Evolutionary conservation across 768 basidiomycete species (phyloP), one percentile per base, ranked within the genome.

Genomic region (Russula brevipes): DNA sequence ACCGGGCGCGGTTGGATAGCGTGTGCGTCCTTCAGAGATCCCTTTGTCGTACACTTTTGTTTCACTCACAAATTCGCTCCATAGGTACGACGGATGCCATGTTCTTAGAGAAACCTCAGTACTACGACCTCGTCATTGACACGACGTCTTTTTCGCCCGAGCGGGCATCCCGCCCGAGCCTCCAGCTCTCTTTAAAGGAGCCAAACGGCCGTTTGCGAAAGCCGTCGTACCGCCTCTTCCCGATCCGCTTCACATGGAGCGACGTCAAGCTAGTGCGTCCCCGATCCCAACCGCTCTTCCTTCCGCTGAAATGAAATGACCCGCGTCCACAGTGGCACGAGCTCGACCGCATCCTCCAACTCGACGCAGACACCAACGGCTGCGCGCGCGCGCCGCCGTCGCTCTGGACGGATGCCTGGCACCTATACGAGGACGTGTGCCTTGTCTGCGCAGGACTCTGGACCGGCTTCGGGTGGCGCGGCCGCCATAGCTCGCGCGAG

Each of bases 401-500:
- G 24, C 17, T 56, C 8, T 90, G 88, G 87, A 80, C 84, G 14
- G 91, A 91, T 65, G 81, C 82, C 8, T 91, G 89, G 89, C 82
- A 83, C 31, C 77, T 92, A 12, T 94, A 93, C 68, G 91, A 94
- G 73, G 91, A 93, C 63, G 86, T 88, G 24, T 93, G 91, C 65
- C 77, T 91, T 45, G 78, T 91, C 50, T 92, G 91, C 69, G 91
- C 89, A 0, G 84, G 88, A 3, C 78, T 91, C n/a, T 92, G 89
- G 89, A 81, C 86, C 69, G 87, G 59, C 24, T 24, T 35, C 24
- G 3, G 81, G 3, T 88, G 80, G 84, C 78, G 85, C 35, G 76
- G 77, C 39, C 79, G 81, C 60, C 79, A 82, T 0, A 66, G 73
- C 0, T 69, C 74, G 56, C 84, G 84, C 49, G 76, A 73, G 33